Base-by-base conservation (phyloP, 345 rosid species). In the Brassica incana region DNA sequence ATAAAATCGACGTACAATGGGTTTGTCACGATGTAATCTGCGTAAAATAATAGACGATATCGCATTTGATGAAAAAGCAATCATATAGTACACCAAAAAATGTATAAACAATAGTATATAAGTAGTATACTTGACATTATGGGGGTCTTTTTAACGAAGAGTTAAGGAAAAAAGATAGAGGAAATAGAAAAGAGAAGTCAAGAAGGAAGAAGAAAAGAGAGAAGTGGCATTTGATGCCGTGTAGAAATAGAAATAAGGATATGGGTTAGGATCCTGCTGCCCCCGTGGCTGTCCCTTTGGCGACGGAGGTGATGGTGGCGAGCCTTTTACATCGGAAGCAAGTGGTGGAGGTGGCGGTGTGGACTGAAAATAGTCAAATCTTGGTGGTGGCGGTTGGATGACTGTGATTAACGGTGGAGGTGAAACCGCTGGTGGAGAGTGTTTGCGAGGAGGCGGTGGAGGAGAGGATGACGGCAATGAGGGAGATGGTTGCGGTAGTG, bases 351-450 rank as follows among this genome's bases (percentile, higher is more conserved):
- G 83, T 6, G 83, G 83, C 1, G 83, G 79, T 38, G 61, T 75
- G 52, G 79, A 75, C 30, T 80, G 23, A 64, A 80, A 80, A 75
- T 80, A 80, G 83, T 80, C 69, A 69, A 80, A 80, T 0, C 79
- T 60, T 20, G 83, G 83, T 0, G 83, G 83, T 2, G 83, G 83
- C 7, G 83, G 80, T 70, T 75, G 56, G 16, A 76, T 76, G 14
- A 76, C 83, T 5, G 83, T 80, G 0, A 76, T 80, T 20, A 75
- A 69, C 0, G 83, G 79, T 0, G 75, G 73, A 3, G 78, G 43
- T 1, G 82, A 67, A 65, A 54, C 4, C 4, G 59, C 29, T 1
- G 83, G 69, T 2, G 77, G 69, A 25, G 74, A 65, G 71, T 7
- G 71, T 38, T 76, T 75, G 33, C 10, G 74, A 5, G 64, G 77